Conservation (phyloP, 2,329 filamentous ascomycete species). For the Dothiorella sarmentorum region DNA sequence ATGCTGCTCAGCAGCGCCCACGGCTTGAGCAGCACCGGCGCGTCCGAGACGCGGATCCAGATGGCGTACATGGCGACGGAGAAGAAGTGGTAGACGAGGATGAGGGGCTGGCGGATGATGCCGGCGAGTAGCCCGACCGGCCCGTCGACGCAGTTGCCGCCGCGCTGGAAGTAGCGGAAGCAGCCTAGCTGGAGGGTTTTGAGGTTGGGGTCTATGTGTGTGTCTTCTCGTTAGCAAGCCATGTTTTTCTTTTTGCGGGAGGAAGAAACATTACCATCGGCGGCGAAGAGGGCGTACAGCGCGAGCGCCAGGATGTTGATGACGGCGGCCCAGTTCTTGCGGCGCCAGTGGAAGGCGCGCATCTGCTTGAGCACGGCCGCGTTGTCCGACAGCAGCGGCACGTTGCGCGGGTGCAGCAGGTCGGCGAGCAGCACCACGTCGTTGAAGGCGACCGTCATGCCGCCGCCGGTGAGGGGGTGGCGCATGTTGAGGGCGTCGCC, state of each 20-base stretch:
- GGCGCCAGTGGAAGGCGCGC: slow-evolving; percentile 75
- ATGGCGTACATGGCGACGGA: slow-evolving; percentile 85
- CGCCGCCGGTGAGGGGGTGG: slow-evolving; percentile 94
- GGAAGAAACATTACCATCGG: slow-evolving; percentile 53
- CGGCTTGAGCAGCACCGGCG: slow-evolving; percentile 39
- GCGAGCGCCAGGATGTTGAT: slow-evolving; percentile 98
- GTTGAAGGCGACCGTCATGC: slow-evolving; percentile 97
- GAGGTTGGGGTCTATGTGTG: slow-evolving; percentile 59
- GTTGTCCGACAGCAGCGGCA: slow-evolving; percentile 68
- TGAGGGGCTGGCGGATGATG: slow-evolving; percentile 70
- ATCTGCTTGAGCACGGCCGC: slow-evolving; percentile 65
- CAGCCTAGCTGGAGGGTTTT: slow-evolving; percentile 82
- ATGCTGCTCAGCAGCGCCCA: slow-evolving; percentile 61
- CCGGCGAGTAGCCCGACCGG: slow-evolving; percentile 80
- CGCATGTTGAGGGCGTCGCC: slow-evolving; percentile 99
- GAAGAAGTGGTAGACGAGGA: slow-evolving; percentile 92
- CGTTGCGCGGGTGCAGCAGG: slow-evolving; percentile 64
- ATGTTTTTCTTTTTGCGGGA: not conserved
- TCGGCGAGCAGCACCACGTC: slow-evolving; percentile 77
- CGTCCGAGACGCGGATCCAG: slow-evolving; percentile 60
- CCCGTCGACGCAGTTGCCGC: slow-evolving; percentile 68
- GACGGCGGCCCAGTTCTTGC: slow-evolving; percentile 77
- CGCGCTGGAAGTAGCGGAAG: slow-evolving; percentile 83
- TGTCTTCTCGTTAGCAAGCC: not conserved
- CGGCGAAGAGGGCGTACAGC: slow-evolving; percentile 86